A percentile compares a stretch with the other conserved stretches of the same genome.
phyloP scores from a whole-genome alignment of 306 rosid genomes.

The Glycyrrhiza uralensis region DNA sequence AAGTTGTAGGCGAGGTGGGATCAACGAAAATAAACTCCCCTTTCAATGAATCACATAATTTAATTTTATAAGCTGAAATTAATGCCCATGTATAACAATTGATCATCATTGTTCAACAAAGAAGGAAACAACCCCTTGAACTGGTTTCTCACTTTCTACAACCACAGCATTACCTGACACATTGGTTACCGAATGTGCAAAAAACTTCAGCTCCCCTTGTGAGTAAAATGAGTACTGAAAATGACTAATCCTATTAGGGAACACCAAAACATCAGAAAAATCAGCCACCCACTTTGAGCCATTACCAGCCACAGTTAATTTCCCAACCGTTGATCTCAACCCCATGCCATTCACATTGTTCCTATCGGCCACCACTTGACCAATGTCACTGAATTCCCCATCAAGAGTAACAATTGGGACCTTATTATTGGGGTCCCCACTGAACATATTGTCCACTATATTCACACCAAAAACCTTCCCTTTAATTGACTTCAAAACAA shows the following conservation, averaged over 20 bases:
- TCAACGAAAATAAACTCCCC: background rate
- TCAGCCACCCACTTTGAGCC: constrained; percentile 59
- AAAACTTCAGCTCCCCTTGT: constrained; percentile 34
- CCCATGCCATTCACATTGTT: constrained; percentile 52
- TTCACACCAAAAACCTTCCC: constrained; percentile 48
- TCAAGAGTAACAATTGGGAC: constrained; percentile 45
- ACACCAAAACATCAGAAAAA: constrained; percentile 42
- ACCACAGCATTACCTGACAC: constrained; percentile 49
- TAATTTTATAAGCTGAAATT: background rate
- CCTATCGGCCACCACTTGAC: constrained; percentile 50
- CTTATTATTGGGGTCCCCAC: constrained; percentile 25
- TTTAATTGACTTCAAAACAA: constrained; percentile 49
- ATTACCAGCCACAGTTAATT: constrained; percentile 31
- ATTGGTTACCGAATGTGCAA: constrained; percentile 48
- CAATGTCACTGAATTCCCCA: constrained; percentile 42
- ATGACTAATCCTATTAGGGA: constrained; percentile 43
- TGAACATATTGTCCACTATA: constrained; percentile 53
- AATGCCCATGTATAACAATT: background rate
- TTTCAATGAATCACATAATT: background rate
- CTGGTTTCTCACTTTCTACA: constrained; percentile 34
- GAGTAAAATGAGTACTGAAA: constrained; percentile 48
- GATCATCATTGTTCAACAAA: constrained; percentile 27
- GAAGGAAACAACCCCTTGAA: constrained; percentile 28
- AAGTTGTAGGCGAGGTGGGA: too few relatives aligned
- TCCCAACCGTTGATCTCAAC: constrained; percentile 51